These are phyloP conservation scores for Miamiensis avidus DNA, from an alignment of 169 alveolate species.

Conservation along the genomic window DNA sequence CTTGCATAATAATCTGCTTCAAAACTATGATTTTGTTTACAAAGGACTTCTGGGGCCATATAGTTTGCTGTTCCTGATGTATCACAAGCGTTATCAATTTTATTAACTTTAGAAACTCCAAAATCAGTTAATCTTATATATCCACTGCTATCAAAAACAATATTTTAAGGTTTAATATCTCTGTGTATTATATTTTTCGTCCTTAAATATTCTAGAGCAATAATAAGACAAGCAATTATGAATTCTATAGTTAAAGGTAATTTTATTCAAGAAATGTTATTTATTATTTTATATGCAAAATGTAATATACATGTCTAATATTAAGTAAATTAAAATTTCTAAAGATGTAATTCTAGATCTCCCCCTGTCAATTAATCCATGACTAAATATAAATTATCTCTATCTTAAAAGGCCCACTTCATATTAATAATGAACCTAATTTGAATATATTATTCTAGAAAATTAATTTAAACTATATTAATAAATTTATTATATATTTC, in stretches of 20 bases:
- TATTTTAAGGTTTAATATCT: slow-evolving; percentile 80
- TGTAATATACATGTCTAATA: slow-evolving; percentile 40
- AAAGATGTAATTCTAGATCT: slow-evolving; percentile 61
- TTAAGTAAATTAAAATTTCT: slow-evolving; percentile 49
- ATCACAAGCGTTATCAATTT: slow-evolving; percentile 60
- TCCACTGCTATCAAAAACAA: slow-evolving; percentile 71
- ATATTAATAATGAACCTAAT: slow-evolving; percentile 62
- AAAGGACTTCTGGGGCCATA: slow-evolving; percentile 36
- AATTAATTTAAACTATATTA: no score
- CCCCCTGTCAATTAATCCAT: slow-evolving; percentile 73
- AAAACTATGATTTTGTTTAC: not conserved
- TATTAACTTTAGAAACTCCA: slow-evolving; percentile 64
- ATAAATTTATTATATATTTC: no score
- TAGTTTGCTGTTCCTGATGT: slow-evolving; percentile 81
- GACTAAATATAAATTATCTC: slow-evolving; percentile 67
- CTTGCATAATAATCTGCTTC: not conserved
- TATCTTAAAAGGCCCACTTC: slow-evolving; percentile 73
- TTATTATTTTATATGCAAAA: slow-evolving; percentile 35
- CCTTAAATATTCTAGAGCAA: slow-evolving; percentile 70
- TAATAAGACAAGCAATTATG: slow-evolving; percentile 52
- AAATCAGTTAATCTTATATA: slow-evolving; percentile 67
- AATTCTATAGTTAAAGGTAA: slow-evolving; percentile 54
- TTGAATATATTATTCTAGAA: not conserved
- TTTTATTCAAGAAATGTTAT: slow-evolving; percentile 55
- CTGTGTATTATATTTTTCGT: slow-evolving; percentile 65